Base-by-base conservation (phyloP, 1,284 basidiomycete species). In the Neolentinus lepideus region DNA sequence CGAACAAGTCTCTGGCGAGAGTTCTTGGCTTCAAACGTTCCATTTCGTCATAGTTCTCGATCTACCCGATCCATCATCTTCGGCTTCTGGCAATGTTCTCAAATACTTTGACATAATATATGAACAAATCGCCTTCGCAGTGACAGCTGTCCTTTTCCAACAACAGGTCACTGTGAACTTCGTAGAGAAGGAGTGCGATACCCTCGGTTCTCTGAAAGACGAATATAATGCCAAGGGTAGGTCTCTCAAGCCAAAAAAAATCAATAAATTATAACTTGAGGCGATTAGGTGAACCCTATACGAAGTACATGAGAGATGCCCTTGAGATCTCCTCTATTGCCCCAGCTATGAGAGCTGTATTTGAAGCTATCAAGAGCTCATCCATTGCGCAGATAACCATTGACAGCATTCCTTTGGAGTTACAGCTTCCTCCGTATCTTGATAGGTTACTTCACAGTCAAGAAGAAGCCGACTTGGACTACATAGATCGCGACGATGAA, bases 21-120 rank as follows among this genome's bases (percentile, higher is more conserved):
- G 66, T 56, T 74, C 82, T 0, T 83, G 84, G 80, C 73, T 95
- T 52, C 80, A 87, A 63, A 88, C 84, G 55, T 96, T 97, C 69
- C 92, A 96, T 69, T 77, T 97, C 58, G 90, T 94, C 9, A 72
- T 96, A 56, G 90, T 96, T 9, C 75, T 95, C 52, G 94, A 97
- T 69, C 78, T 91, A 29, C 93, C 94, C 0, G 93, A 97, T 69
- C 90, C 92, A 2, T 90, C 86, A 2, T 90, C 87, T 8, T 86
- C 89, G 19, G 81, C 83, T 16, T 83, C 83, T 12, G 85, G 85
- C n/a, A 88, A 87, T 63, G 73, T 90, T 22, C 73, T 81, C 56
- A 83, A 83, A 67, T 90, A 92, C 63, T 89, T 92, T 62, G 89
- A 94, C 66, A 80, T 84, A 26, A 80, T 92, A 48, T 97, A 97